Conservation (phyloP, 2,329 filamentous ascomycete genomes). For the Neocatenulostroma microsporum region DNA sequence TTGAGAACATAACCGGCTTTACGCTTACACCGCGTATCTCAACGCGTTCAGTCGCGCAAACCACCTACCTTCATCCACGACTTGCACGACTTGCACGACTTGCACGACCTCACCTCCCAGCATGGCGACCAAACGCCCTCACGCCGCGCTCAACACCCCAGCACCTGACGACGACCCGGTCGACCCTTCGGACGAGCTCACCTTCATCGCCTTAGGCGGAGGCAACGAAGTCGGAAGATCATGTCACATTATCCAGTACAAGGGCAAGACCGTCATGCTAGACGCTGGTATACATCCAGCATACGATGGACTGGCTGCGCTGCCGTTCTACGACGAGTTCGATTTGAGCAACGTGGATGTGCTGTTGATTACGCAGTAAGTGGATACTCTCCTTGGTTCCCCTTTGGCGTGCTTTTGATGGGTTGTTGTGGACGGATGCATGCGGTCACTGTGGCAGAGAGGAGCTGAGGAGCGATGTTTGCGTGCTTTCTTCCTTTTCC, state of each 20-base stretch:
- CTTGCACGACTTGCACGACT: too few relatives aligned
- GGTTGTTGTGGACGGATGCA: background rate
- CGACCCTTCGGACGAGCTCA: conserved; percentile 86
- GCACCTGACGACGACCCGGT: conserved; percentile 64
- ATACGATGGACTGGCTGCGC: conserved; percentile 84
- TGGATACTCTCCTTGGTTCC: conserved; percentile 22
- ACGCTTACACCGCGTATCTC: too few relatives aligned
- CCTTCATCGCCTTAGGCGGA: conserved; percentile 87
- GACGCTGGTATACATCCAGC: conserved; percentile 96
- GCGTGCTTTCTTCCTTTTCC: background rate
- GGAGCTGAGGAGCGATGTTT: background rate
- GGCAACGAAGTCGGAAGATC: conserved; percentile 96
- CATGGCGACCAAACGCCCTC: conserved; percentile 84
- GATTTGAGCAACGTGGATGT: conserved; percentile 96
- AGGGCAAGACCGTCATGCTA: conserved; percentile 98
- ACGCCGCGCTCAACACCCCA: conserved; percentile 57
- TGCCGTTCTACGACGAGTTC: conserved; percentile 98
- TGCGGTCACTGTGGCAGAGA: conserved; percentile 15
- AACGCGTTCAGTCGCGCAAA: too few relatives aligned
- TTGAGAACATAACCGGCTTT: too few relatives aligned
- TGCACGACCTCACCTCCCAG: too few relatives aligned
- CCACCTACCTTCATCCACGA: too few relatives aligned
- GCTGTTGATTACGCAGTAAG: conserved; percentile 98
- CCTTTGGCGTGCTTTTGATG: background rate
- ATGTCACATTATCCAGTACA: conserved; percentile 97